Percentiles rank a stretch among this genome's conserved stretches.
These are phyloP conservation scores for Lichtheimia ornata DNA, from an alignment of 371 early-diverging fungal species.

Conservation along the genomic window DNA sequence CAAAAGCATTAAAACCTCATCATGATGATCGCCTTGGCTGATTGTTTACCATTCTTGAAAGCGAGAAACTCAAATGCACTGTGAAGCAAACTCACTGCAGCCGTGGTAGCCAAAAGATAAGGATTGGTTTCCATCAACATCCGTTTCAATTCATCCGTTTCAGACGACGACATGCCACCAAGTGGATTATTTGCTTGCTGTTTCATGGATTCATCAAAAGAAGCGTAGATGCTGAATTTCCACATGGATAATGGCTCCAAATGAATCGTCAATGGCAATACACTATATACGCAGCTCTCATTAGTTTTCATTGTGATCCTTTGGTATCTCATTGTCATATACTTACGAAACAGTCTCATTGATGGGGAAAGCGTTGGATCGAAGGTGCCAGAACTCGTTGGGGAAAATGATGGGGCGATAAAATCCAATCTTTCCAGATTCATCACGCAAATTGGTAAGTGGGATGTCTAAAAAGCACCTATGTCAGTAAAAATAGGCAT, in stretches of 20 bases:
- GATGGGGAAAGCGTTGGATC: slow-evolving; percentile 69
- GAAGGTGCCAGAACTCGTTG: slow-evolving; percentile 89
- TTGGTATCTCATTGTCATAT: neutral
- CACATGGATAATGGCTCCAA: slow-evolving; percentile 71
- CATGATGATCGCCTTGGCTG: neutral
- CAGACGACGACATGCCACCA: slow-evolving; percentile 61
- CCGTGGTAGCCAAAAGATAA: slow-evolving; percentile 74
- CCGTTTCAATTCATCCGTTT: slow-evolving; percentile 72
- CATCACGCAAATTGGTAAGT: slow-evolving; percentile 40
- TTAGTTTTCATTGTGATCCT: slow-evolving; percentile 5
- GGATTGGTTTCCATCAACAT: slow-evolving; percentile 94
- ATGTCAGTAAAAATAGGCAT: neutral
- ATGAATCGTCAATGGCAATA: slow-evolving; percentile 69
- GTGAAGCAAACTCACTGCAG: slow-evolving; percentile 81
- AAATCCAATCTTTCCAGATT: slow-evolving; percentile 42
- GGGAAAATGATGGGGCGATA: slow-evolving; percentile 77
- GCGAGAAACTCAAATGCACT: slow-evolving; percentile 92
- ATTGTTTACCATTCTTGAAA: slow-evolving; percentile 84
- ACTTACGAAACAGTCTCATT: slow-evolving; percentile 72
- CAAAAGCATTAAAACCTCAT: neutral
- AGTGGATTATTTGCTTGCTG: slow-evolving; percentile 66
- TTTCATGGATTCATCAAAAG: slow-evolving; percentile 62
- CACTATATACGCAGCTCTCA: slow-evolving; percentile 22
- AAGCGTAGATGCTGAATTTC: slow-evolving; percentile 74
- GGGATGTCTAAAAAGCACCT: slow-evolving; percentile 44